Base-by-base conservation (phyloP, 2,329 filamentous ascomycete species). In the Thielaviopsis ethacetica region DNA sequence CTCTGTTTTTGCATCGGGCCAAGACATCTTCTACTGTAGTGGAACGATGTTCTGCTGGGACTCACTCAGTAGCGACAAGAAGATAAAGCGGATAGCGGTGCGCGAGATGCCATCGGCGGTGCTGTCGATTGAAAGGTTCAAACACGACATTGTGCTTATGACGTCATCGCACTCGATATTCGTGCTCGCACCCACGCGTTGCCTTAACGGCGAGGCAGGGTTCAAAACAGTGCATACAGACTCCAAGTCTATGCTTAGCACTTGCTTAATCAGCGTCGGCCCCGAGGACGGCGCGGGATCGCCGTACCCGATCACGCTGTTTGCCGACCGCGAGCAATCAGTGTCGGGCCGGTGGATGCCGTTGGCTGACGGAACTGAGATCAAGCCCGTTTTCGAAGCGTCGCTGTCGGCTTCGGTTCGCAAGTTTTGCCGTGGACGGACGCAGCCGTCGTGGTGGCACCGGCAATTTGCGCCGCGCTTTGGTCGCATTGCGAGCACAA, bases 1-100 rank as follows among this genome's bases (percentile, higher is more conserved):
- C 63, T 75, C 81, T 0, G 74, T 83, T 1, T 70, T 78, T 1
- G 75, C 78, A 5, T 77, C 79, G 61, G 72, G 75, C 3, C 73
- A 79, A 59, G 72, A 80, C 61, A 68, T 86, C 54, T 75, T 85
- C 63, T 75, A 78, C 69, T 78, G 81, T 66, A 69, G 73, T 62
- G 73, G 83, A 62, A 70, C 67, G 15, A 72, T 66, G 1, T 66
- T 90, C 1, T 73, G 79, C 56, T 83, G 79, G 72, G 75, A 81
- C 47, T 69, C 74, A 19, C 72, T 84, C 2, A 62, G 72, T 1
- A 64, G 63, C 2, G 72, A 79, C 34, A 81, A 76, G 65, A 79
- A 72, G 61, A 71, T 85, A 51, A 75, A 70, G 58, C 67, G 70
- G 5, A 68, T 73, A 59, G 77, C 75, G 50, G 67, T 70, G 30